Conservation (phyloP, 768 basidiomycete species). For the Suillus variegatus region DNA sequence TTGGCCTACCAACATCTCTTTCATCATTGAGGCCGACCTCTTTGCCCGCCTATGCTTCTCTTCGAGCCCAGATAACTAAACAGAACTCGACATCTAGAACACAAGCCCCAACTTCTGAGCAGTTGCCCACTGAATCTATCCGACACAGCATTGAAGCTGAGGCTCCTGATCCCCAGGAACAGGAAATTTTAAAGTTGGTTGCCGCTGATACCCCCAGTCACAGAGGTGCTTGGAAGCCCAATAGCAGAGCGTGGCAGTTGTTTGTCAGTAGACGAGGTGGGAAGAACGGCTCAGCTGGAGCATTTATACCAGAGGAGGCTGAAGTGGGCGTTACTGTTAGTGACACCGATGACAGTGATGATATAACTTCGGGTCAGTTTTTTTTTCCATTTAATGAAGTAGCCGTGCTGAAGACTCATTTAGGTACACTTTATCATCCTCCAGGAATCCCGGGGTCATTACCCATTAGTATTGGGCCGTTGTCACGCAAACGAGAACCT, state of each 20-base stretch:
- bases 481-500: slow-evolving; percentile 35
- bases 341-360: slow-evolving; percentile 26
- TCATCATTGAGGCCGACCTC: slow-evolving; percentile 65
- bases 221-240: slow-evolving; percentile 66
- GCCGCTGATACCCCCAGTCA: slow-evolving; percentile 72
- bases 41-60: slow-evolving; percentile 64
- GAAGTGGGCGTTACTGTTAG: slow-evolving; percentile 29
- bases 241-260: slow-evolving; percentile 63
- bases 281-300: slow-evolving; percentile 26
- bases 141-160: slow-evolving; percentile 7
- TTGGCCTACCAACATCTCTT: slow-evolving; percentile 56
- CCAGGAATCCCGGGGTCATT: slow-evolving; percentile 55
- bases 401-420: slow-evolving; percentile 12
- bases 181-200: slow-evolving; percentile 60
- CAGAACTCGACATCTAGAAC: slow-evolving; percentile 1
- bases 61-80: slow-evolving; percentile 34
- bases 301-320: slow-evolving; percentile 36
- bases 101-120: slow-evolving; percentile 4
- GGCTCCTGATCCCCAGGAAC: slow-evolving; percentile 43
- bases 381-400: not conserved
- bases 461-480: slow-evolving; percentile 57
- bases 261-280: slow-evolving; percentile 45
- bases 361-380: slow-evolving; percentile 27
- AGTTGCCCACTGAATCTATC: slow-evolving; percentile 13
- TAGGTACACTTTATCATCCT: slow-evolving; percentile 28